Evolutionary conservation across 2,329 filamentous ascomycete species (phyloP), one percentile per base, ranked within the genome.

Genomic region (Alternaria arbusti): DNA sequence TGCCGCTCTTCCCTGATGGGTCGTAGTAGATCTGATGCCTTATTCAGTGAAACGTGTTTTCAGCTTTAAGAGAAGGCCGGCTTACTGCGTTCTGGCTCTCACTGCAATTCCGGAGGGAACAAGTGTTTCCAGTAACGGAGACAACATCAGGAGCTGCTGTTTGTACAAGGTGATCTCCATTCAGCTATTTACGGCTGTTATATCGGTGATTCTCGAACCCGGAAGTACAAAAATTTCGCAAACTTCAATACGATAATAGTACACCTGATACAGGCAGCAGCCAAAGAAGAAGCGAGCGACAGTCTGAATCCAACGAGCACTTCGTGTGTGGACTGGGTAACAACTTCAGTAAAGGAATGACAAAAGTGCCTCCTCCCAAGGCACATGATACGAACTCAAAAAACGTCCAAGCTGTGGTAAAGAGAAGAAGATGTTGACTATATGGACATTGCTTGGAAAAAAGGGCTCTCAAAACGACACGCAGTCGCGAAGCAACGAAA

Each of bases 241-340:
- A 17, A 40, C 36, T 40, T 40, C 46, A 50, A 50, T 50, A 7
- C 25, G 46, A 55, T 55, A 55, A 9, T 26, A 45, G 23, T 55
- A 55, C 36, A 55, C 36, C 36, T 43, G 28, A 17, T n/a, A 45
- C 9, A 43, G n/a, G 52, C 36, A 44, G 15, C 4, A 22, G 43
- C 13, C 43, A 25, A 54, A 17, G 32, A 22, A 58, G 40, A 43
- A 58, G 15, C 25, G 54, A 61, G 59, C 26, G 54, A 40, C 47
- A 57, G 40, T 28, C 23, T 57, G 40, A 28, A 54, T 51, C 26
- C 56, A 63, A 60, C 61, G 61, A 63, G 56, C 61, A 63, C 61
- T 63, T 63, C 61, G 36, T 55, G 61, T 59, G 50, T 51, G 50
- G 56, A 59, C n/a, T 60, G 50, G 56, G 61, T 63, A 60, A 59